These are phyloP conservation scores for Colletotrichum echinochloae DNA, from an alignment of 2,329 filamentous ascomycete species.

Conservation along the genomic window DNA sequence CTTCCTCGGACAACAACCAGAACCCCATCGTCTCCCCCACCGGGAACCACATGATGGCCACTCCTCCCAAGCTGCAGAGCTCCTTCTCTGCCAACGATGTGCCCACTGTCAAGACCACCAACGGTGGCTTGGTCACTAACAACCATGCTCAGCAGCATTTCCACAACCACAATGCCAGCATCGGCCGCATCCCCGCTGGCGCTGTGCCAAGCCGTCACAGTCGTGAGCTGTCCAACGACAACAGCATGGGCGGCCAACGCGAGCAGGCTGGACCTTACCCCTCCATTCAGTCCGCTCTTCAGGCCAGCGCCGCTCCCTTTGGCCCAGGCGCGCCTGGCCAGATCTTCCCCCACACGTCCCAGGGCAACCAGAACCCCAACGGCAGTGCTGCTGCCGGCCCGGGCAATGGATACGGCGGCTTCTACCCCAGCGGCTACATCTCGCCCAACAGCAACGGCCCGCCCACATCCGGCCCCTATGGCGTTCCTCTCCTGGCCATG, in stretches of 20 bases:
- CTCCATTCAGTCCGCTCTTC: constrained; percentile 78
- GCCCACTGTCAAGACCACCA: constrained; percentile 80
- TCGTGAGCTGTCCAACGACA: constrained; percentile 74
- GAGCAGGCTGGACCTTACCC: constrained; percentile 64
- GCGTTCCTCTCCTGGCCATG: constrained; percentile 73
- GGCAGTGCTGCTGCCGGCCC: constrained; percentile 19
- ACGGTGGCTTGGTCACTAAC: constrained; percentile 54
- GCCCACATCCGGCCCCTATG: constrained; percentile 46
- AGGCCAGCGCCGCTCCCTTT: constrained; percentile 84
- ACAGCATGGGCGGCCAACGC: constrained; percentile 53
- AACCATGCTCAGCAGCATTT: constrained; percentile 73
- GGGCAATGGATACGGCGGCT: constrained; percentile 29
- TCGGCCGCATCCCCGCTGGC: constrained; percentile 81
- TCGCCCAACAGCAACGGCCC: constrained; percentile 31
- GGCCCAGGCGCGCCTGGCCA: constrained; percentile 67
- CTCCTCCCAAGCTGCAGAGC: constrained; percentile 81
- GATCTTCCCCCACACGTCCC: constrained; percentile 43
- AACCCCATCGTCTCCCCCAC: constrained; percentile 59
- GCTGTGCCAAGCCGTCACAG: constrained; percentile 76
- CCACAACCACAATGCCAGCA: constrained; percentile 84
- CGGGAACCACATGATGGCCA: constrained; percentile 65
- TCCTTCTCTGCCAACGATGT: constrained; percentile 94
- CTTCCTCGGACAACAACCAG: constrained; percentile 51
- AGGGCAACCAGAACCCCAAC: constrained; percentile 44
- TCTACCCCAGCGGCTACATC: constrained; percentile 34